These are phyloP conservation scores for Ustilago curta DNA, from an alignment of 1,284 basidiomycete genomes.

Conservation along the genomic window DNA sequence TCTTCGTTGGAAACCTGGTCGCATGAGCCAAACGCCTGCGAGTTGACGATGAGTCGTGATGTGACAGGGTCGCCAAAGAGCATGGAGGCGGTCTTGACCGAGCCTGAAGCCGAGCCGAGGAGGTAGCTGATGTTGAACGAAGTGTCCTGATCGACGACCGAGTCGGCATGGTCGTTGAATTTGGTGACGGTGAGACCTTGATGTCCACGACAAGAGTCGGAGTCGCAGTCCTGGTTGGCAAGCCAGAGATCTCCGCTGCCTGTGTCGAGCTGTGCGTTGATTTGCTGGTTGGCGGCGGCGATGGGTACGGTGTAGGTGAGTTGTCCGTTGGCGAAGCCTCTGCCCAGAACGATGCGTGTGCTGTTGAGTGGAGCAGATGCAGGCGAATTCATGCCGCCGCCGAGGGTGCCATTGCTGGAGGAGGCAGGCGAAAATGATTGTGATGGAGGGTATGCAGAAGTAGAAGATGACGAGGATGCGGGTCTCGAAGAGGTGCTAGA, in stretches of 20 bases:
- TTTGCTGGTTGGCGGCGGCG: slow-evolving; percentile 42
- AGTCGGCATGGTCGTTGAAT: slow-evolving; percentile 42
- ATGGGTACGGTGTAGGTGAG: slow-evolving; percentile 59
- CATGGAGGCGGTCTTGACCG: slow-evolving; percentile 51
- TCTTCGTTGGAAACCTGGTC: slow-evolving; percentile 47
- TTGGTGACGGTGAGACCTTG: slow-evolving; percentile 37
- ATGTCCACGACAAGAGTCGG: slow-evolving; percentile 45
- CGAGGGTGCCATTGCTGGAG: slow-evolving; percentile 1
- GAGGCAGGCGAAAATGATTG: slow-evolving; percentile 10
- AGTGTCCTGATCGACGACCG: slow-evolving; percentile 41
- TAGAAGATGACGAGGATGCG: slow-evolving; percentile 1
- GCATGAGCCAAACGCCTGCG: slow-evolving; percentile 57
- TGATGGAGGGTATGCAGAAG: slow-evolving; percentile 13
- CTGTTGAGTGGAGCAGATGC: slow-evolving; percentile 45
- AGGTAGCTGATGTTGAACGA: slow-evolving; percentile 57
- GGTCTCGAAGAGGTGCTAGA: not conserved
- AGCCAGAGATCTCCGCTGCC: slow-evolving; percentile 61
- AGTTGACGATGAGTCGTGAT: slow-evolving; percentile 43
- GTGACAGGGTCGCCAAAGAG: slow-evolving; percentile 44
- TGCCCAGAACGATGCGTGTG: slow-evolving; percentile 50
- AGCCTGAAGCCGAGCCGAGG: slow-evolving; percentile 50
- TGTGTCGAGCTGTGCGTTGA: slow-evolving; percentile 61
- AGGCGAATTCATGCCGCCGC: slow-evolving; percentile 25
- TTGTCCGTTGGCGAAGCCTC: slow-evolving; percentile 53
- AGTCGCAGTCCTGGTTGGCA: slow-evolving; percentile 52